These are phyloP conservation scores for Pichia thaimueangensis DNA, from an alignment of 805 yeast species.

Conservation along the genomic window DNA sequence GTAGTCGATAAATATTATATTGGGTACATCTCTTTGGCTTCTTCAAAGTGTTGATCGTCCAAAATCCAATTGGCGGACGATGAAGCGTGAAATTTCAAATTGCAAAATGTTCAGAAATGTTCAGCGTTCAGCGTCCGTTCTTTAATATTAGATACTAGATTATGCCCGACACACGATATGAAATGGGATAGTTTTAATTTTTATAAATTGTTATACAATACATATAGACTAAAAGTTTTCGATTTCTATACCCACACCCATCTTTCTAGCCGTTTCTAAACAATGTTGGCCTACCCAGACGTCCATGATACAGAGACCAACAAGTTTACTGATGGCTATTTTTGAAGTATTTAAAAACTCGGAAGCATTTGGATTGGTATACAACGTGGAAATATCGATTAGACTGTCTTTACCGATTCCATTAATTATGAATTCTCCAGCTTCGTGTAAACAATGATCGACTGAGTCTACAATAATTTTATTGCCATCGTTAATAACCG, in stretches of 20 bases:
- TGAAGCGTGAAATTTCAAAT: too few species aligned
- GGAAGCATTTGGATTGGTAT: constrained; percentile 9
- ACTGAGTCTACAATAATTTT: constrained; percentile 54
- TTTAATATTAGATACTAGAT: too few species aligned
- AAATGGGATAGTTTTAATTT: too few species aligned
- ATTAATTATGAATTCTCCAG: constrained; percentile 57
- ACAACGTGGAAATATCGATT: constrained; percentile 41
- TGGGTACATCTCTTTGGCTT: too few species aligned
- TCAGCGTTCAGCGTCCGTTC: too few species aligned
- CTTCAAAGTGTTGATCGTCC: too few species aligned
- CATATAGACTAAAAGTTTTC: constrained; percentile 29
- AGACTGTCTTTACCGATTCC: constrained; percentile 34
- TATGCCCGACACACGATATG: too few species aligned
- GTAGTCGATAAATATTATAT: too few species aligned
- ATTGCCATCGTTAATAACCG: constrained; percentile 30
- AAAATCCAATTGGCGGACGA: too few species aligned
- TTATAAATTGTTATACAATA: too few species aligned
- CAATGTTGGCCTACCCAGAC: constrained; percentile 43
- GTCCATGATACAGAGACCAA: constrained; percentile 63
- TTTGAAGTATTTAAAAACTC: constrained; percentile 18
- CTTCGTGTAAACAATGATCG: constrained; percentile 50
- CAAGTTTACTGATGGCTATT: constrained; percentile 46
- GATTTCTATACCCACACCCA: constrained; percentile 27
- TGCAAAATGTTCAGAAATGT: too few species aligned
- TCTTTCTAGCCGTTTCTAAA: constrained; percentile 25